Conservation (phyloP, 352 stramenopile genomes). For the Blastocystis sp. region DNA sequence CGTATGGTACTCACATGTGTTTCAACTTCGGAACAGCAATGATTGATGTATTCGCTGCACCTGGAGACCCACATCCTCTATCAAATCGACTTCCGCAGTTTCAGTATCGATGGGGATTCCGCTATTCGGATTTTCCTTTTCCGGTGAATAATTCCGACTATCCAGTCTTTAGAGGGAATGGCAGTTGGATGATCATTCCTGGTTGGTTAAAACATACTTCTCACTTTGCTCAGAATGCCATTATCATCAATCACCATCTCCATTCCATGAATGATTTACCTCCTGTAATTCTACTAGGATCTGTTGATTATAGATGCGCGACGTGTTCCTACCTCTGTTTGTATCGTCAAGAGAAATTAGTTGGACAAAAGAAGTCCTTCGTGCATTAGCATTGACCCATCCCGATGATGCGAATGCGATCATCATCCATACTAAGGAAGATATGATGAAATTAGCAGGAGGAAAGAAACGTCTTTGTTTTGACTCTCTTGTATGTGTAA, state of each 20-base stretch:
- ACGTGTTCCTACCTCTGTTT: conserved; percentile 28
- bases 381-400: conserved; percentile 1
- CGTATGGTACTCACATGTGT: background rate
- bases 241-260: conserved; percentile 31
- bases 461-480: background rate
- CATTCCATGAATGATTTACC: background rate
- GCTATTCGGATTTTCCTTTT: background rate
- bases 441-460: background rate
- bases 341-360: conserved; percentile 4
- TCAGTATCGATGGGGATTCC: background rate
- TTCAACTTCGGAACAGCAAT: background rate
- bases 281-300: background rate
- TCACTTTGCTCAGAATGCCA: conserved; percentile 51
- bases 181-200: conserved; percentile 60
- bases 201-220: conserved; percentile 37
- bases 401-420: background rate
- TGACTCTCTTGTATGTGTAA: background rate
- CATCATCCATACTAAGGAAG: conserved; percentile 2
- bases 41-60: background rate
- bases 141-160: background rate
- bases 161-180: background rate
- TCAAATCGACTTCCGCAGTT: background rate
- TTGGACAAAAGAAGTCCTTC: conserved; percentile 30
- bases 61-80: background rate
- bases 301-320: conserved; percentile 12